Percentiles rank a stretch among this genome's conserved stretches.
phyloP scores from a whole-genome alignment of 352 stramenopile species.

The Phytopythium ostracodes region DNA sequence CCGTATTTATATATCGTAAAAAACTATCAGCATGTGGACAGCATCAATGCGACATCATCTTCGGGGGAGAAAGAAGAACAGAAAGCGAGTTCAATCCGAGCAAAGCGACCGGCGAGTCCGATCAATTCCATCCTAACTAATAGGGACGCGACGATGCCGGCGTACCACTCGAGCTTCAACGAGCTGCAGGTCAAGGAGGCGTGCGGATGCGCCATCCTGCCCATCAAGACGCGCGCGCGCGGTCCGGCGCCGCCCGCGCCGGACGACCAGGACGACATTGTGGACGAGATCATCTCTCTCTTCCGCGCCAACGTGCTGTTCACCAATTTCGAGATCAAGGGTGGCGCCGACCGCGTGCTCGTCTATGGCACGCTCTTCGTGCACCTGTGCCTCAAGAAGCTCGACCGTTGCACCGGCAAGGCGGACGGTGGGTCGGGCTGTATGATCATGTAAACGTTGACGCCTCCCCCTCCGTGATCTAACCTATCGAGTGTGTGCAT shows the following conservation, averaged over 20 bases:
- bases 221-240: slow-evolving; percentile 85
- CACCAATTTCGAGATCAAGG: slow-evolving; percentile 93
- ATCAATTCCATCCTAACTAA: neutral
- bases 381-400: slow-evolving; percentile 89
- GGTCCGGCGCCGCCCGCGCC: slow-evolving; percentile 82
- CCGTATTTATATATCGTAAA: too few species aligned
- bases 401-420: slow-evolving; percentile 81
- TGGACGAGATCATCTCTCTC: slow-evolving; percentile 91
- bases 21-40: neutral
- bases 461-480: too few species aligned
- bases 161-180: slow-evolving; percentile 90
- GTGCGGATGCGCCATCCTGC: slow-evolving; percentile 87
- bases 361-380: slow-evolving; percentile 94
- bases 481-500: neutral
- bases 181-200: slow-evolving; percentile 62
- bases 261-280: slow-evolving; percentile 86
- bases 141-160: slow-evolving; percentile 52
- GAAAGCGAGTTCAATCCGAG: slow-evolving; percentile 1
- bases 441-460: too few species aligned
- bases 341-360: slow-evolving; percentile 87
- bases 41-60: too few species aligned
- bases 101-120: too few species aligned
- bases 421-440: slow-evolving; percentile 47
- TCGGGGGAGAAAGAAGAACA: neutral
- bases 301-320: slow-evolving; percentile 94